These are phyloP conservation scores for Vachellia pachyceras DNA, from an alignment of 306 rosid species.

Conservation along the genomic window DNA sequence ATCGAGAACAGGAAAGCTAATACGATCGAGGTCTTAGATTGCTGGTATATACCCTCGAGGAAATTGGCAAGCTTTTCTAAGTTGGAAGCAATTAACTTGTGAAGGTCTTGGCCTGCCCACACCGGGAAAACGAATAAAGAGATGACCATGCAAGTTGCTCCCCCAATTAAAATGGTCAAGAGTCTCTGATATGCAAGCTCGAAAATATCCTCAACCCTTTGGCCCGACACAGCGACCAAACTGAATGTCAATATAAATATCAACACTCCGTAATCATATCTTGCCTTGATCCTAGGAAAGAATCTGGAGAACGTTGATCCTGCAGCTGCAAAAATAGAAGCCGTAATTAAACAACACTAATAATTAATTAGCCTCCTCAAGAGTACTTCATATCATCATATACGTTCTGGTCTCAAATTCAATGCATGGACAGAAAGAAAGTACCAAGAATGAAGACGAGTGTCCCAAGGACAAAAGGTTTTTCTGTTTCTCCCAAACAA, in stretches of 20 bases:
- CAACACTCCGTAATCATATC: conserved; percentile 83
- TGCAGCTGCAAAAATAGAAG: conserved; percentile 61
- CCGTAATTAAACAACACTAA: background rate
- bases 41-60: conserved; percentile 58
- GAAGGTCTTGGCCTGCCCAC: conserved; percentile 97
- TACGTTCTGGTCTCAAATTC: background rate
- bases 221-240: conserved; percentile 75
- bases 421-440: background rate
- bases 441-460: conserved; percentile 82
- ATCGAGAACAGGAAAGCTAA: background rate
- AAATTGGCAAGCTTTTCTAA: conserved; percentile 68
- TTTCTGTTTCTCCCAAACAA: conserved; percentile 62
- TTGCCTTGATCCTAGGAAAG: conserved; percentile 71
- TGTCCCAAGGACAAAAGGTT: conserved; percentile 70
- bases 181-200: conserved; percentile 74
- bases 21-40: background rate
- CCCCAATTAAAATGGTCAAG: conserved; percentile 70
- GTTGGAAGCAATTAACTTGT: conserved; percentile 70
- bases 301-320: conserved; percentile 74
- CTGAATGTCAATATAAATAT: conserved; percentile 88
- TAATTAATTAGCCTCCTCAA: background rate
- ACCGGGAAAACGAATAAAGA: conserved; percentile 73
- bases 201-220: conserved; percentile 55
- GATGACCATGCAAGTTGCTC: conserved; percentile 65
- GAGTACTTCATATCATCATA: background rate